Base-by-base conservation (phyloP, 192 early-diverging fungal genomes). In the Coemansia sp. region DNA sequence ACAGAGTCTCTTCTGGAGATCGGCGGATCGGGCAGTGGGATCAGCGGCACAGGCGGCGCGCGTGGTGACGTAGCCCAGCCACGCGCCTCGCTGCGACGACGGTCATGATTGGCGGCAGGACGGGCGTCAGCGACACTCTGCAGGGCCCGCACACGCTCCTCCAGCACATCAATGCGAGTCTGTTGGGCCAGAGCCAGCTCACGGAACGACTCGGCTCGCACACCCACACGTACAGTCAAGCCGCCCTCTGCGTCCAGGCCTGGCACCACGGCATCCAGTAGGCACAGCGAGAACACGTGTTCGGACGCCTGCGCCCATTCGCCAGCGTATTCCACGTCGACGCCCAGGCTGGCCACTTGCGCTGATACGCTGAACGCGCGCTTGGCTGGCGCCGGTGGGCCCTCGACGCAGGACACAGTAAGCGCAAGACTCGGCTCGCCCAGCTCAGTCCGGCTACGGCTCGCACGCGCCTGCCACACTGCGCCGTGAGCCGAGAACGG, bases 1-100 rank as follows among this genome's bases (percentile, higher is more conserved):
- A n/a, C n/a, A n/a, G n/a, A n/a, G n/a, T n/a, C n/a, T n/a, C n/a
- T n/a, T n/a, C n/a, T n/a, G n/a, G n/a, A n/a, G n/a, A n/a, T n/a
- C n/a, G 52, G 52, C n/a, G 48, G 48, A 33, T 12, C 37, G 6
- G 56, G 48, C 36, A 62, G 33, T 0, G 27, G 48, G 8, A 62
- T 48, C 24, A 24, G 50, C 38, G 50, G 34, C 60, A 53, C 59
- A 35, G 60, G 59, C n/a, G 53, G 21, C 12, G 56, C 41, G 19
- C 72, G 38, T 1, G 72, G 72, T 42, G 72, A 74, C 11, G 72
- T 74, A 2, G 72, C 72, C 72, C 72, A 74, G 14, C 72, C 72
- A 15, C 59, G 58, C 15, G 43, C 34, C 15, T 74, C 72, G 59
- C 56, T 68, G 40, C 70, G 54, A 11, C 48, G 22, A 14, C 70